phyloP scores from a whole-genome alignment of 371 early-diverging fungal genomes.

The Cokeromyces recurvatus region DNA sequence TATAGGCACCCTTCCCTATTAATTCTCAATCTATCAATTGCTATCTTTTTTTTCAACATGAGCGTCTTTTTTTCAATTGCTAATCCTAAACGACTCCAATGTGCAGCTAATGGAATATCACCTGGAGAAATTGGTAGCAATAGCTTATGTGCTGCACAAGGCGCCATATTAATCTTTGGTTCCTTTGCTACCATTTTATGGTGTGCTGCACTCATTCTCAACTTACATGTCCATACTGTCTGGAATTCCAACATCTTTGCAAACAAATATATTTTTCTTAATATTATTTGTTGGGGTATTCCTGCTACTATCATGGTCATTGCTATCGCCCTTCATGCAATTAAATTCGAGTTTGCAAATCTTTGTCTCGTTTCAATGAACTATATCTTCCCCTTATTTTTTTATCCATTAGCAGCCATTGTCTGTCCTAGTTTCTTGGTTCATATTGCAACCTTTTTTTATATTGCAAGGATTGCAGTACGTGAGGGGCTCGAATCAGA shows the following conservation, averaged over 20 bases:
- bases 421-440: constrained; percentile 54
- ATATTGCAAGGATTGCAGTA: constrained; percentile 54
- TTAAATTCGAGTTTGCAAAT: constrained; percentile 61
- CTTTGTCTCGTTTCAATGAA: constrained; percentile 53
- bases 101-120: constrained; percentile 38
- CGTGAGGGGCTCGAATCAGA: constrained; percentile 46
- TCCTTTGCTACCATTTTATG: constrained; percentile 56
- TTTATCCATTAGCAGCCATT: constrained; percentile 59
- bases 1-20: constrained; percentile 59
- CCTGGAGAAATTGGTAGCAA: constrained; percentile 54
- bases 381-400: constrained; percentile 51
- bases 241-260: constrained; percentile 62
- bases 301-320: constrained; percentile 48
- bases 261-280: constrained; percentile 47
- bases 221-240: constrained; percentile 64
- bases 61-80: constrained; percentile 52
- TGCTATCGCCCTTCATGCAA: constrained; percentile 43
- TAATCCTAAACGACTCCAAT: constrained; percentile 52
- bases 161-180: constrained; percentile 53
- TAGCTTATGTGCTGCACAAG: constrained; percentile 59
- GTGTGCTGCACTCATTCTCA: constrained; percentile 59
- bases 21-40: constrained; percentile 56
- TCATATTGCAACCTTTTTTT: constrained; percentile 59
- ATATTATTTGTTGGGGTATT: constrained; percentile 64
- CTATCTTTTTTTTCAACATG: constrained; percentile 54